A percentile compares a stretch with the other conserved stretches of the same genome.
phyloP scores from a whole-genome alignment of 148 eudicot genomes.

The Selenicereus undatus region DNA sequence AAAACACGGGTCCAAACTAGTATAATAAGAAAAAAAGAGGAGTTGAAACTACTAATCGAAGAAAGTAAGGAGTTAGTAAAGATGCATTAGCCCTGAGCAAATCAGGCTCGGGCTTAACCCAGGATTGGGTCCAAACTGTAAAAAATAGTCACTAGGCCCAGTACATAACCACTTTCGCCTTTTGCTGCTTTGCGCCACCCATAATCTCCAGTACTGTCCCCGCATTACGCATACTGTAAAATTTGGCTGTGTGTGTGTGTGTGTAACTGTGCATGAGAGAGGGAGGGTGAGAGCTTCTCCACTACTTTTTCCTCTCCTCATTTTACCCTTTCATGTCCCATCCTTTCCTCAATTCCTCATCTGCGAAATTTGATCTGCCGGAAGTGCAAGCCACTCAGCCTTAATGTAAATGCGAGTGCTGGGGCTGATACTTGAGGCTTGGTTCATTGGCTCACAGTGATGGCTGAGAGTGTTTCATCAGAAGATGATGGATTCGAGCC shows the following conservation, averaged over 20 bases:
- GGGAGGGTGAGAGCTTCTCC: neutral
- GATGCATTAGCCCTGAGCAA: too few relatives aligned
- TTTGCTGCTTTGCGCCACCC: neutral
- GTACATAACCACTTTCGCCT: neutral
- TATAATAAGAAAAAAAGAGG: too few relatives aligned
- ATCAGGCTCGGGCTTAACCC: neutral
- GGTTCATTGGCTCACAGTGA: slow-evolving; percentile 5
- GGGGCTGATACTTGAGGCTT: neutral
- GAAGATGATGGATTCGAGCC: slow-evolving; percentile 49
- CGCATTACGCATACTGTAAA: neutral
- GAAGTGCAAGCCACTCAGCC: neutral
- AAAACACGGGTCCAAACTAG: too few relatives aligned
- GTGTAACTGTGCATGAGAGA: neutral
- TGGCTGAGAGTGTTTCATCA: slow-evolving; percentile 43
- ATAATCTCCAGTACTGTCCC: neutral
- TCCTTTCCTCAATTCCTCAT: neutral
- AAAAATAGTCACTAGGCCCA: neutral
- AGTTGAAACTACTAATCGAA: too few relatives aligned
- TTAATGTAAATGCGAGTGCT: neutral
- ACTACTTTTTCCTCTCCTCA: neutral
- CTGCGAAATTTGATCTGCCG: neutral
- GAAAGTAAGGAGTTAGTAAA: too few relatives aligned
- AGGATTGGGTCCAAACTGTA: neutral
- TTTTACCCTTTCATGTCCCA: neutral
- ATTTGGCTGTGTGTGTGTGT: neutral